Percentiles rank a stretch among this genome's conserved stretches.
Evolutionary conservation across 2,329 filamentous ascomycete species (phyloP).

Genomic region (Aspergillus felis): DNA sequence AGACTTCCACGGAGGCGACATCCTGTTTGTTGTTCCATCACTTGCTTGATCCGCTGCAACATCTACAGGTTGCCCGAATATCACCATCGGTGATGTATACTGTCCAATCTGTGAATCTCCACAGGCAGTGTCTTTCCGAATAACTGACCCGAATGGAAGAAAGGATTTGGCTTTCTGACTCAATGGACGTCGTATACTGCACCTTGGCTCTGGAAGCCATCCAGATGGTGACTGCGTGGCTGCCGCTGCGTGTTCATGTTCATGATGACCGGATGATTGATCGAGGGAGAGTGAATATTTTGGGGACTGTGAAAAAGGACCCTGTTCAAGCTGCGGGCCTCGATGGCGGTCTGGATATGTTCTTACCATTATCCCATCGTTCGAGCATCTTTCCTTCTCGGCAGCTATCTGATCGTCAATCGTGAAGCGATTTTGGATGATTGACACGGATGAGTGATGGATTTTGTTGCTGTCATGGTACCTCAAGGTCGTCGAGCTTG

Average conservation of each 20-base stretch:
- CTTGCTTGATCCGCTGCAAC: not conserved
- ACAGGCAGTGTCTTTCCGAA: not conserved
- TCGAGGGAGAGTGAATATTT: not conserved
- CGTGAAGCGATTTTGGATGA: conserved; percentile 16
- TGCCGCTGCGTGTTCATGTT: not conserved
- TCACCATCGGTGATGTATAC: not conserved
- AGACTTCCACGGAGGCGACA: conserved; percentile 7
- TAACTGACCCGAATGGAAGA: not conserved
- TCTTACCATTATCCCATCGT: not conserved
- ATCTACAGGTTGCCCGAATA: conserved; percentile 17
- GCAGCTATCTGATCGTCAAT: conserved; percentile 26
- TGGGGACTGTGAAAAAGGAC: not conserved
- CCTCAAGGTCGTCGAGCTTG: not conserved
- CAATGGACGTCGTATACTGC: conserved; percentile 6
- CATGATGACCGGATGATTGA: not conserved
- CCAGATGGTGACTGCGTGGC: conserved; percentile 7
- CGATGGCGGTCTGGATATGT: not conserved
- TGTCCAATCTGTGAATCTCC: not conserved
- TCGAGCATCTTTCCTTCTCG: conserved; percentile 12
- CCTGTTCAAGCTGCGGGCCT: not conserved
- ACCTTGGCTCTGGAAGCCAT: conserved; percentile 15
- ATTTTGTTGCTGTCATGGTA: not conserved
- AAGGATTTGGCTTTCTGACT: not conserved
- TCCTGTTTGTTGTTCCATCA: conserved; percentile 5
- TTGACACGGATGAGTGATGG: not conserved